These are phyloP conservation scores for Nicotiana obtusifolia DNA, from an alignment of 257 asterid genomes.

Conservation along the genomic window DNA sequence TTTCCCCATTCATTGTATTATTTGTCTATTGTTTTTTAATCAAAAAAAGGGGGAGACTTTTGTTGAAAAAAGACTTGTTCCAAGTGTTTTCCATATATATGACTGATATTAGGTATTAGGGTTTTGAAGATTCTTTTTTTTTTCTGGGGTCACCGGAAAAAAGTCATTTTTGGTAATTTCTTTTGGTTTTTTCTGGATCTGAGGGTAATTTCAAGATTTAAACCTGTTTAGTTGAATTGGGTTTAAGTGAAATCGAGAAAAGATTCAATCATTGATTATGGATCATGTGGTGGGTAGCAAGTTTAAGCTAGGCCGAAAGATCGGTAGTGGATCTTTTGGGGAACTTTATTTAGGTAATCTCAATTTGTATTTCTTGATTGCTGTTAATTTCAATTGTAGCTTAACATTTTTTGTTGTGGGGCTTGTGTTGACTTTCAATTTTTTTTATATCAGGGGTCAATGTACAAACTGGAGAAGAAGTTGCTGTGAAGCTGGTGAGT, in stretches of 20 bases:
- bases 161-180: background rate
- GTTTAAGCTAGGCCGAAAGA: constrained; percentile 82
- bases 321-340: constrained; percentile 96
- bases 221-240: constrained; percentile 14
- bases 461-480: constrained; percentile 80
- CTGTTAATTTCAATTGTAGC: constrained; percentile 1
- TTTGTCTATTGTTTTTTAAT: constrained; percentile 9
- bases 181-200: constrained; percentile 28
- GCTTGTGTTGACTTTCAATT: background rate
- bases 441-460: constrained; percentile 49
- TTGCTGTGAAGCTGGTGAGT: constrained; percentile 88
- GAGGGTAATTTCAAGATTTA: constrained; percentile 15
- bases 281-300: constrained; percentile 78
- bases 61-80: background rate
- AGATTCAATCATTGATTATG: constrained; percentile 37
- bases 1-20: constrained; percentile 7
- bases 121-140: background rate
- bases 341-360: constrained; percentile 78
- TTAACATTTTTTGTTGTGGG: background rate
- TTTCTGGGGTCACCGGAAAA: background rate
- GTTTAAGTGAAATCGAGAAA: constrained; percentile 6
- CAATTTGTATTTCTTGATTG: background rate
- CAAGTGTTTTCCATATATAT: background rate
- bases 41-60: background rate
- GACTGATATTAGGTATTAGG: background rate